Evolutionary conservation across 2,329 filamentous ascomycete species (phyloP).

Genomic region (Neofusicoccum sp.): DNA sequence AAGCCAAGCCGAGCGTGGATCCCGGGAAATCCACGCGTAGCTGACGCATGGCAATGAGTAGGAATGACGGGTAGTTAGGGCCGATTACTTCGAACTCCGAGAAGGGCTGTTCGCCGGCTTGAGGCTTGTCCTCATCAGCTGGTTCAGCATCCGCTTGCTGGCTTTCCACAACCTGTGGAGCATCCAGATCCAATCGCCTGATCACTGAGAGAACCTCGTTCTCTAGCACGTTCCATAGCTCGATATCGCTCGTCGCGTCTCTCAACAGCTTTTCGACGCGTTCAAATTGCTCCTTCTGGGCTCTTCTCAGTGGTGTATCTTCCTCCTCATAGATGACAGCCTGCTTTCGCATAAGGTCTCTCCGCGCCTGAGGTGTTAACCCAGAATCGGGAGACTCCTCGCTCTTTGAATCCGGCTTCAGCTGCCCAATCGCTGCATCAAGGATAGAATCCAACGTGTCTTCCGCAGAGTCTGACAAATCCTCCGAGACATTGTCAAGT

Average conservation of each 20-base stretch:
- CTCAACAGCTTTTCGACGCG: constrained; percentile 57
- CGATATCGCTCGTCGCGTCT: constrained; percentile 57
- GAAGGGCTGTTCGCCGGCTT: neutral
- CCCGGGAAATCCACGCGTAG: constrained; percentile 60
- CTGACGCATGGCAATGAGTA: constrained; percentile 57
- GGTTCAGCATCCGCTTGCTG: neutral
- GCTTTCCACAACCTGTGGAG: neutral
- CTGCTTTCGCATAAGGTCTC: neutral
- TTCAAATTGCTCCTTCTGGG: constrained; percentile 19
- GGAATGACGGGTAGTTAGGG: constrained; percentile 62
- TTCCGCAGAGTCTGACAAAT: neutral
- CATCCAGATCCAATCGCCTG: constrained; percentile 53
- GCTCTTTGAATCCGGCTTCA: neutral
- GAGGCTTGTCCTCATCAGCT: neutral
- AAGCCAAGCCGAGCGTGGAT: constrained; percentile 58
- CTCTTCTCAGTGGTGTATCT: constrained; percentile 4
- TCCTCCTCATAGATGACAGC: neutral
- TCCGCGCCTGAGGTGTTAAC: neutral
- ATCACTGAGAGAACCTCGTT: constrained; percentile 64
- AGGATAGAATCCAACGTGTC: constrained; percentile 10
- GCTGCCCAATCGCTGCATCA: neutral
- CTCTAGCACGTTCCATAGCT: constrained; percentile 67
- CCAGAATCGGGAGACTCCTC: neutral
- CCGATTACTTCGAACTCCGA: constrained; percentile 57
- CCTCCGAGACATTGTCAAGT: neutral